Conservation (phyloP, 2,329 filamentous ascomycete species). For the Zasmidium angulare region DNA sequence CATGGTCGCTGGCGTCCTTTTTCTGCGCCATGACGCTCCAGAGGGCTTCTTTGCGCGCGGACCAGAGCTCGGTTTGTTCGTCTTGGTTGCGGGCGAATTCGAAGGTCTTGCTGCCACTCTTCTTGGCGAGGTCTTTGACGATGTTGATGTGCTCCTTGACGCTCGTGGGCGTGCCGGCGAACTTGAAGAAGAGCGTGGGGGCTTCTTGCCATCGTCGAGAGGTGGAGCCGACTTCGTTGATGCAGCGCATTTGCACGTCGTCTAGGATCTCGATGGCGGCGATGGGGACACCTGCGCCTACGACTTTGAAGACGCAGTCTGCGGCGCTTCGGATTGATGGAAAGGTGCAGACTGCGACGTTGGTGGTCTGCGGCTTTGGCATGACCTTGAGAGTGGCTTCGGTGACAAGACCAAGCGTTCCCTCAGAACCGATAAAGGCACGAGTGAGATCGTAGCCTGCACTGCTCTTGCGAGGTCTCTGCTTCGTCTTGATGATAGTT, state of each 20-base stretch:
- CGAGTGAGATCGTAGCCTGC: constrained; percentile 90
- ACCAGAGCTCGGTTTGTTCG: constrained; percentile 71
- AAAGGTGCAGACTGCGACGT: constrained; percentile 73
- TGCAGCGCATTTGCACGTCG: constrained; percentile 80
- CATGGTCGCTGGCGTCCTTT: constrained; percentile 58
- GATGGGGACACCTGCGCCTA: constrained; percentile 76
- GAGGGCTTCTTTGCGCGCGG: constrained; percentile 70
- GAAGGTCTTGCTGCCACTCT: constrained; percentile 64
- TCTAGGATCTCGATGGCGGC: constrained; percentile 92
- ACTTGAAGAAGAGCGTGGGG: constrained; percentile 75
- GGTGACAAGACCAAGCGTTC: constrained; percentile 85
- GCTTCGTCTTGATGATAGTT: constrained; percentile 83
- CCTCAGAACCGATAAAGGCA: constrained; percentile 87
- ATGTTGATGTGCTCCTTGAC: constrained; percentile 77
- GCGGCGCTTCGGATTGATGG: constrained; percentile 68
- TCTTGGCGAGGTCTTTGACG: constrained; percentile 61
- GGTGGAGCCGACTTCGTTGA: constrained; percentile 66
- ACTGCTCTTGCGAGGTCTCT: constrained; percentile 83
- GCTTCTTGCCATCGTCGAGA: constrained; percentile 66
- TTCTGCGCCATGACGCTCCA: constrained; percentile 70
- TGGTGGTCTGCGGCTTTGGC: constrained; percentile 74
- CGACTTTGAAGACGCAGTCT: constrained; percentile 76
- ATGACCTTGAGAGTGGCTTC: constrained; percentile 88
- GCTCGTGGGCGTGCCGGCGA: constrained; percentile 63
- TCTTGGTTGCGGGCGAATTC: constrained; percentile 65